These are phyloP conservation scores for Celoporthe dispersa DNA, from an alignment of 2,329 filamentous ascomycete genomes.

Conservation along the genomic window DNA sequence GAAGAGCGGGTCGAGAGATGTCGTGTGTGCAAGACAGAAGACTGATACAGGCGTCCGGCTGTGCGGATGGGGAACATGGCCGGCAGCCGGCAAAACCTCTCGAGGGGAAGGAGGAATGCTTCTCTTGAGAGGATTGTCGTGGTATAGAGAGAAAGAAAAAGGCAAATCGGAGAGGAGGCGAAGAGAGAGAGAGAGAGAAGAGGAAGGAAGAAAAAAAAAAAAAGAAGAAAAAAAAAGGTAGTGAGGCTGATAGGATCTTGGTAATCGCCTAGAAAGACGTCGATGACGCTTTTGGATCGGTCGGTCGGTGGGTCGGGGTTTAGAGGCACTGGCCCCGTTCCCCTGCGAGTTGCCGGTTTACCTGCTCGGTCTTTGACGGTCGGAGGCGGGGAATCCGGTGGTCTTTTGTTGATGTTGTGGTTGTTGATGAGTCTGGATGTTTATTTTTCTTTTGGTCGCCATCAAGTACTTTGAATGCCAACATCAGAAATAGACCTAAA, in stretches of 20 bases:
- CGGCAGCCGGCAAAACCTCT: not conserved
- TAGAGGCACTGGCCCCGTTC: not conserved
- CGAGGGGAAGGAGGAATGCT: not conserved
- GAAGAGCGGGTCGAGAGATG: not conserved
- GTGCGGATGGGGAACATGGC: not conserved
- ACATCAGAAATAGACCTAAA: not conserved
- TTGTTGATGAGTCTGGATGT: too few species aligned
- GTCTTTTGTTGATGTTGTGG: not conserved
- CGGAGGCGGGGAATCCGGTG: not conserved
- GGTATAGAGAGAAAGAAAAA: not conserved
- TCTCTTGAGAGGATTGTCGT: not conserved
- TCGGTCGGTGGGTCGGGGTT: not conserved
- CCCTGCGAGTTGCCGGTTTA: not conserved
- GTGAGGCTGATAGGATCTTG: not conserved
- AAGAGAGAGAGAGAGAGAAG: not conserved
- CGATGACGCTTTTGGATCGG: not conserved
- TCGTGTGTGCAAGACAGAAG: constrained; percentile 1
- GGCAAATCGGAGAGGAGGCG: too few species aligned
- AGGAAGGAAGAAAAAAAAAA: not conserved
- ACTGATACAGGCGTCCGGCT: not conserved
- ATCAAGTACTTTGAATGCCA: not conserved
- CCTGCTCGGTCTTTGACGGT: not conserved
- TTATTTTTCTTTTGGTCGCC: not conserved
- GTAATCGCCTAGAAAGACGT: not conserved
- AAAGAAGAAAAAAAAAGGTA: not conserved